phyloP scores from a whole-genome alignment of 345 rosid genomes.

The Erucastrum elatum region DNA sequence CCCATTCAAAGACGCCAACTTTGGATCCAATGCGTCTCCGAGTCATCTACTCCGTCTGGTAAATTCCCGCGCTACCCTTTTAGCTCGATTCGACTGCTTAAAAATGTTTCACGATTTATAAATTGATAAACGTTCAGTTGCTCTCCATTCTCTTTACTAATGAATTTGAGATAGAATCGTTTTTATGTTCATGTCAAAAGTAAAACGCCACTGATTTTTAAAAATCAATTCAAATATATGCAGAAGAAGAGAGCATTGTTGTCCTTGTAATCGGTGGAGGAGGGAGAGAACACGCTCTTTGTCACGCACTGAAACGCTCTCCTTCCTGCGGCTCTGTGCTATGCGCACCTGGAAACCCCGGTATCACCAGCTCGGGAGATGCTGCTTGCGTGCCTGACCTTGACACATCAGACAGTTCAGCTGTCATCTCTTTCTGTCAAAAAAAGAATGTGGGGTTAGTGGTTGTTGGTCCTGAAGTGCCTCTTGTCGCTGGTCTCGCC shows the following conservation, averaged over 20 bases:
- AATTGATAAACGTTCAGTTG: not conserved
- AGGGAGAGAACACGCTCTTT: conserved; percentile 90
- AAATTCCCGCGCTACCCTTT: conserved; percentile 1
- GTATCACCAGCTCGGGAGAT: conserved; percentile 75
- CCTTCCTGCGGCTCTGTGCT: conserved; percentile 69
- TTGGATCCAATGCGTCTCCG: conserved; percentile 37
- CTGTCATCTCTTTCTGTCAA: conserved; percentile 71
- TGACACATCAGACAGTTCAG: conserved; percentile 57
- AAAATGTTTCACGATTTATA: no score
- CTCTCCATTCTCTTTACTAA: no score
- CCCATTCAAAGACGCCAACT: conserved; percentile 14
- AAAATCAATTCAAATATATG: not conserved
- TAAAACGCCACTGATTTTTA: no score
- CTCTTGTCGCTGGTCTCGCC: conserved; percentile 85
- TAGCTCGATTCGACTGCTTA: not conserved
- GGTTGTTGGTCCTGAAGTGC: conserved; percentile 93
- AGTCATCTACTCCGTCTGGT: conserved; percentile 40
- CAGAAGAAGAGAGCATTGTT: conserved; percentile 60
- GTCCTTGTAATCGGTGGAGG: conserved; percentile 97
- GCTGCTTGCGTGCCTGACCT: conserved; percentile 82
- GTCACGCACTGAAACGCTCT: conserved; percentile 77
- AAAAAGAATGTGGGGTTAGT: conserved; percentile 70
- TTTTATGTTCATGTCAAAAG: no score
- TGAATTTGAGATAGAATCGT: not conserved
- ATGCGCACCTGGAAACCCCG: conserved; percentile 94